phyloP scores from a whole-genome alignment of 2,329 filamentous ascomycete genomes.

The Penicillium carneum region DNA sequence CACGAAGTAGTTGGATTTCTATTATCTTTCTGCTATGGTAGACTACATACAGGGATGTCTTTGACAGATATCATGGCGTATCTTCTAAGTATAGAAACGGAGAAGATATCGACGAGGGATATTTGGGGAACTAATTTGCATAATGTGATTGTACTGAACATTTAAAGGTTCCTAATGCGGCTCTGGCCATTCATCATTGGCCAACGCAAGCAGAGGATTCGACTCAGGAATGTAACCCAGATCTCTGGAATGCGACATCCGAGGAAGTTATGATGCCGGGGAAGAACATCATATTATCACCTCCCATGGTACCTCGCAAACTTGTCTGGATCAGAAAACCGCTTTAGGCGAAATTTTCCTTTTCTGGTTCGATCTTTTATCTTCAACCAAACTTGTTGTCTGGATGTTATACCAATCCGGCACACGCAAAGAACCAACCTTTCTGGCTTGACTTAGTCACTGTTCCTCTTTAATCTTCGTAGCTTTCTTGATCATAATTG shows the following conservation, averaged over 20 bases:
- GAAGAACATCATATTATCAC: not conserved
- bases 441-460: not conserved
- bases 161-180: constrained; percentile 20
- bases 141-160: not conserved
- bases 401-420: not conserved
- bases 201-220: constrained; percentile 12
- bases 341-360: not conserved
- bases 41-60: not conserved
- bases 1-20: not conserved
- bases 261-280: constrained; percentile 16
- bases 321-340: not conserved
- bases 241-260: constrained; percentile 24
- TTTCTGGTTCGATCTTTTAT: not conserved
- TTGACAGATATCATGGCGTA: not conserved
- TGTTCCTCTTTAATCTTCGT: not conserved
- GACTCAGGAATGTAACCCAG: constrained; percentile 30
- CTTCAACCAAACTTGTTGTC: not conserved
- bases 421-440: not conserved
- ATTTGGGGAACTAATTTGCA: not conserved
- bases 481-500: not conserved
- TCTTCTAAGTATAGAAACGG: not conserved
- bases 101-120: not conserved
- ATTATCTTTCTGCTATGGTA: not conserved
- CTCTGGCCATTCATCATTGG: constrained; percentile 8
- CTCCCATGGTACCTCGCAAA: not conserved